Evolutionary conservation across 495 filamentous ascomycete genomes (phyloP).

Genomic region (Acidiella bohemica): DNA sequence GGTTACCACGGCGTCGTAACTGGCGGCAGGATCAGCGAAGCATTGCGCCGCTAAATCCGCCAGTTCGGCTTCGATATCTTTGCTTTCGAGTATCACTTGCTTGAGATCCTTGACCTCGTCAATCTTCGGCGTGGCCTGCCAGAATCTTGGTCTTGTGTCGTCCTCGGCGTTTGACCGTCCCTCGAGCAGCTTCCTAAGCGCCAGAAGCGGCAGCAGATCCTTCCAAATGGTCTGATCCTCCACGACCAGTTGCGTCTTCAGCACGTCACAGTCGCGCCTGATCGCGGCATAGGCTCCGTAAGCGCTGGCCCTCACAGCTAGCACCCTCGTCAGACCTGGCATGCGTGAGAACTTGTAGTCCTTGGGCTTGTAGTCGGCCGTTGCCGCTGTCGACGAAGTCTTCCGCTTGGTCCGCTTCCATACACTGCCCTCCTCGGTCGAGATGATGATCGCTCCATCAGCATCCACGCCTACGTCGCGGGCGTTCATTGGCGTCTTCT

Average conservation of each 20-base stretch:
- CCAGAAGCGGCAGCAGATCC: constrained; percentile 54
- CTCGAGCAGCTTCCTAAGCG: constrained; percentile 20
- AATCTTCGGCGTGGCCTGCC: constrained; percentile 33
- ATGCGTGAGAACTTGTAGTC: constrained; percentile 90
- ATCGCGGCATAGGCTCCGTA: constrained; percentile 83
- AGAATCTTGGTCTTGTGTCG: constrained; percentile 29
- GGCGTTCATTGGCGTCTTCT: constrained; percentile 71
- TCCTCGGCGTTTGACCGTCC: constrained; percentile 21
- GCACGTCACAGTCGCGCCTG: constrained; percentile 72
- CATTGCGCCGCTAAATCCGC: constrained; percentile 23
- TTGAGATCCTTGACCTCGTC: constrained; percentile 44
- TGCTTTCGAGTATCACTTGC: constrained; percentile 19
- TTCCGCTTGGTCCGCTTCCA: constrained; percentile 82
- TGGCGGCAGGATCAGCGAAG: constrained; percentile 23
- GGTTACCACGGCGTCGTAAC: constrained; percentile 34
- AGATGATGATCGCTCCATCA: constrained; percentile 89
- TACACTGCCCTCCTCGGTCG: constrained; percentile 79
- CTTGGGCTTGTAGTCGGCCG: constrained; percentile 45
- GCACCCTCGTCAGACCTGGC: constrained; percentile 68
- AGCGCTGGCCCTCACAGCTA: constrained; percentile 69
- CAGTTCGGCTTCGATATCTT: constrained; percentile 30
- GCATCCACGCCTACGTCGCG: constrained; percentile 78
- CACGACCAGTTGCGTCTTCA: constrained; percentile 56
- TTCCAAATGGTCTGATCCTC: constrained; percentile 54
- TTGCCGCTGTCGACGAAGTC: constrained; percentile 42